Conservation (phyloP, 2,329 filamentous ascomycete genomes). For the Knoxdaviesia proteae region DNA sequence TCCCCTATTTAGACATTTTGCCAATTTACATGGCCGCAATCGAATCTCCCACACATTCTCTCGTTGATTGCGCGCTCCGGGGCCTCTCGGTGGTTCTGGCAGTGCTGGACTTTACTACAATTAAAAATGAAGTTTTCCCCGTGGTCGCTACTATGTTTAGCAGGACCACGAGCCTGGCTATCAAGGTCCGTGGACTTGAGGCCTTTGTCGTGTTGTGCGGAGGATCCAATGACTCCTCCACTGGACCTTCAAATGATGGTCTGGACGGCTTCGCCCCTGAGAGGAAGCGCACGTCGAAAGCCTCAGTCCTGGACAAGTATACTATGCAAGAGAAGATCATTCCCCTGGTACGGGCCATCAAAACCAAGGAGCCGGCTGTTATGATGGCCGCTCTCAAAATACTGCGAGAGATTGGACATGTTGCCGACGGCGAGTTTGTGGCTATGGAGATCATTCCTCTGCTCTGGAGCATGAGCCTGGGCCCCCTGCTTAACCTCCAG, state of each 20-base stretch:
- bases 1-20: slow-evolving; percentile 44
- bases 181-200: slow-evolving; percentile 82
- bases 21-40: slow-evolving; percentile 70
- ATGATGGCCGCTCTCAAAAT: slow-evolving; percentile 87
- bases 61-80: slow-evolving; percentile 70
- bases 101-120: slow-evolving; percentile 83
- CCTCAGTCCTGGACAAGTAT: slow-evolving; percentile 82
- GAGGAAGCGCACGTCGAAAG: slow-evolving; percentile 41
- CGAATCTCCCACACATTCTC: slow-evolving; percentile 70
- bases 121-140: slow-evolving; percentile 92
- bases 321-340: slow-evolving; percentile 97
- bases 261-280: slow-evolving; percentile 48
- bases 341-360: slow-evolving; percentile 76
- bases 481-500: slow-evolving; percentile 66
- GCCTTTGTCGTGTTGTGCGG: slow-evolving; percentile 82
- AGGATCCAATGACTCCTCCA: slow-evolving; percentile 33
- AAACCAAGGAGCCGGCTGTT: slow-evolving; percentile 92
- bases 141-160: slow-evolving; percentile 79
- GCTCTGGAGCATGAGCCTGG: slow-evolving; percentile 79
- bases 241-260: slow-evolving; percentile 37
- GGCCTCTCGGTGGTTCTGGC: slow-evolving; percentile 65
- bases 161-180: slow-evolving; percentile 78
- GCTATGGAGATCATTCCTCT: slow-evolving; percentile 80
- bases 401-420: slow-evolving; percentile 59
- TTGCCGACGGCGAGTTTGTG: slow-evolving; percentile 75